Evolutionary conservation across 2,329 filamentous ascomycete genomes (phyloP).

Genomic region (Colletotrichum nymphaeae): DNA sequence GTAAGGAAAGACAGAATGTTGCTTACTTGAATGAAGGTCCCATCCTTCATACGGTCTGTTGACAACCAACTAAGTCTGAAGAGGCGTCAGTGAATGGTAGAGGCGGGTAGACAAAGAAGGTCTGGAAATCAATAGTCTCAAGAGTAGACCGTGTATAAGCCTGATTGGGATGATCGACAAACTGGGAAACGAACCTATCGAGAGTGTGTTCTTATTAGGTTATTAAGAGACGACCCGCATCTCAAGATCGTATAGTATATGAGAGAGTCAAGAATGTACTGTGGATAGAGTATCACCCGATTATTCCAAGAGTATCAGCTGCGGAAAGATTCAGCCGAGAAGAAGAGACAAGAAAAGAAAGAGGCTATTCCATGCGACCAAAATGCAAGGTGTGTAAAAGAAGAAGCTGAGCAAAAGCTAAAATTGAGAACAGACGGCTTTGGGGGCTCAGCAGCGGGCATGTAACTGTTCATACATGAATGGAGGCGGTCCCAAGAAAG

Average conservation of each 20-base stretch:
- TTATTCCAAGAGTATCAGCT: conserved; percentile 6
- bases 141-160: neutral
- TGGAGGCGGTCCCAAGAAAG: conserved; percentile 15
- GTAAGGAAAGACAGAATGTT: neutral
- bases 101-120: neutral
- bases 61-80: conserved; percentile 10
- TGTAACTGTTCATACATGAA: conserved; percentile 33
- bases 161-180: neutral
- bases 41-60: conserved; percentile 37
- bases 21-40: conserved; percentile 35
- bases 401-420: conserved; percentile 29
- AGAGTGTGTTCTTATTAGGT: conserved; percentile 26
- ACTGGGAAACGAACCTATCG: conserved; percentile 15
- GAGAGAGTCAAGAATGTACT: conserved; percentile 5
- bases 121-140: neutral
- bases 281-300: conserved; percentile 10
- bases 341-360: conserved; percentile 21
- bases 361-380: conserved; percentile 26
- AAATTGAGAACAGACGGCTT: conserved; percentile 1
- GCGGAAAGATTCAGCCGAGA: conserved; percentile 22
- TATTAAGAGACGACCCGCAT: conserved; percentile 34
- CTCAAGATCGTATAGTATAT: conserved; percentile 6
- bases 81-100: conserved; percentile 2
- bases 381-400: conserved; percentile 13
- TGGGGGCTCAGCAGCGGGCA: conserved; percentile 27